These are phyloP conservation scores for Wallacemonas collosoma DNA, from an alignment of 208 protist genomes.

Conservation along the genomic window DNA sequence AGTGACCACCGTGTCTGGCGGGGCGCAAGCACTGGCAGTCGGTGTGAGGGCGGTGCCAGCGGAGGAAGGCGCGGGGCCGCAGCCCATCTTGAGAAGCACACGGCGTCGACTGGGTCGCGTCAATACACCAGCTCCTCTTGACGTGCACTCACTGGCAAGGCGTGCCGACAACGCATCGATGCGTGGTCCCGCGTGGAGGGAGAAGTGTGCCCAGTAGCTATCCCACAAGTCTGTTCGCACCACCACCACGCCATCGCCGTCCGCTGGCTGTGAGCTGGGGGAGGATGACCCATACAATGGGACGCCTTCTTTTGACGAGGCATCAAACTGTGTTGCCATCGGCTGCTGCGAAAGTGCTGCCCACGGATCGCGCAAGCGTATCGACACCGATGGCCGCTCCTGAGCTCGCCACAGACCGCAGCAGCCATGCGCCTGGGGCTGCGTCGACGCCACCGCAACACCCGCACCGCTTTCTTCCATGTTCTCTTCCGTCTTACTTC, in stretches of 20 bases:
- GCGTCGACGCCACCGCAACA: no score
- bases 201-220: slow-evolving; percentile 51
- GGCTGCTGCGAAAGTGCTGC: not conserved
- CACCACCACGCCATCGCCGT: not conserved
- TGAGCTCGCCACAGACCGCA: not conserved
- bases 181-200: not conserved
- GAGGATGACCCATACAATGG: no score
- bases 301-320: no score
- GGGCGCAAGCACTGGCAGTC: not conserved
- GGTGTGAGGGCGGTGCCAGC: not conserved
- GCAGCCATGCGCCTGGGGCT: not conserved
- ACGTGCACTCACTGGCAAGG: not conserved
- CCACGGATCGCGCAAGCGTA: slow-evolving; percentile 10
- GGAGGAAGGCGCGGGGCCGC: slow-evolving; percentile 12
- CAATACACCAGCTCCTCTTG: slow-evolving; percentile 17
- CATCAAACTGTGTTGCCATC: no score
- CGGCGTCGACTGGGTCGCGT: slow-evolving; percentile 18
- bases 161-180: slow-evolving; percentile 19
- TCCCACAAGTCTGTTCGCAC: slow-evolving; percentile 53
- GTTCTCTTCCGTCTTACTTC: not conserved
- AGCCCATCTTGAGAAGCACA: slow-evolving; percentile 11
- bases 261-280: not conserved
- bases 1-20: no score
- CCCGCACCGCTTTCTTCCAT: not conserved
- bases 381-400: not conserved